Evolutionary conservation across 441 rosid species (phyloP).

Genomic region (Populus tomentosa): DNA sequence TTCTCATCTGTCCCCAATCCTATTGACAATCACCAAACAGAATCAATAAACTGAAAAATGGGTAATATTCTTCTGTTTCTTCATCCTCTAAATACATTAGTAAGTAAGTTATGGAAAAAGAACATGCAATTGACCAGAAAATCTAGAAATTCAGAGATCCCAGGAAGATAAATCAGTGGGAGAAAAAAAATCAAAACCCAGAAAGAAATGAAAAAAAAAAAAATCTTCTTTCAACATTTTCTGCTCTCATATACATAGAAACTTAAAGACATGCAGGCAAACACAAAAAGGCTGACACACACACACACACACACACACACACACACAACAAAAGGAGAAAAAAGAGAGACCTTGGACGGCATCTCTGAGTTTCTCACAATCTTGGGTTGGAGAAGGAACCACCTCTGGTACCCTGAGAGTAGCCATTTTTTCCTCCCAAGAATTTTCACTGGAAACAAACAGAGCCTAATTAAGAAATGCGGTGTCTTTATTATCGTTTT

Average conservation of each 20-base stretch:
- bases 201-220: background rate
- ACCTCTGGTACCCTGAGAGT: constrained; percentile 55
- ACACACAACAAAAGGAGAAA: background rate
- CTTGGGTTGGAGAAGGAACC: constrained; percentile 70
- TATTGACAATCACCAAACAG: constrained; percentile 15
- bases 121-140: background rate
- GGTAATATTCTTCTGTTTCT: background rate
- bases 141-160: background rate
- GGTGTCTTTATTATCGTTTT: background rate
- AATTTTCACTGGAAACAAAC: constrained; percentile 16
- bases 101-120: background rate
- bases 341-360: constrained; percentile 59
- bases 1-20: constrained; percentile 82
- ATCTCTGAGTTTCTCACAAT: constrained; percentile 47
- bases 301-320: no score
- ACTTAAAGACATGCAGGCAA: background rate
- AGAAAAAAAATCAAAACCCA: background rate
- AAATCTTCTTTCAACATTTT: background rate
- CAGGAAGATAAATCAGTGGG: background rate
- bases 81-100: background rate
- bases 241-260: background rate
- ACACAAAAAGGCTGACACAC: background rate
- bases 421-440: constrained; percentile 35
- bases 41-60: background rate
- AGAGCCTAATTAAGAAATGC: background rate